Evolutionary conservation across 805 yeast species (phyloP).

Genomic region (Metschnikowia noctiluminum): DNA sequence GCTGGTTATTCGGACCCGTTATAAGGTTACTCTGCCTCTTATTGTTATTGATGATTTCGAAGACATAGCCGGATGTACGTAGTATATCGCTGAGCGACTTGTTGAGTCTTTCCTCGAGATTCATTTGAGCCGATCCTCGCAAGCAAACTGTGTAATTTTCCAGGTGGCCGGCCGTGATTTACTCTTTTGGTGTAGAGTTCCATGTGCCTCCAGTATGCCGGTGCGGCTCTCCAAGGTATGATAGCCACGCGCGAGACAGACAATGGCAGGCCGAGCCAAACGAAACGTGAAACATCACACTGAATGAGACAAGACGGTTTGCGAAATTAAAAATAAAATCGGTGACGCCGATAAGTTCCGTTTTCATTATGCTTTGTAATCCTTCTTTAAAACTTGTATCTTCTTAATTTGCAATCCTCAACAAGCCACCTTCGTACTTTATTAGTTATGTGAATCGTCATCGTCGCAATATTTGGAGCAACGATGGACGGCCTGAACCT

Average conservation of each 20-base stretch:
- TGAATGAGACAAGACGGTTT: no score
- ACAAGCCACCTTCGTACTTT: no score
- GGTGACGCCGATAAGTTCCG: no score
- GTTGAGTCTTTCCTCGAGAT: constrained; percentile 38
- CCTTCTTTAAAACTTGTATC: no score
- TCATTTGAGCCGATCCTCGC: constrained; percentile 21
- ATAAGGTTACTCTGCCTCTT: constrained; percentile 39
- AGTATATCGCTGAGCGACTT: constrained; percentile 40
- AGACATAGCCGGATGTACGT: constrained; percentile 41
- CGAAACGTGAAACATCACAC: no score
- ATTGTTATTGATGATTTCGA: constrained; percentile 40
- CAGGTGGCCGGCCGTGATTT: background rate
- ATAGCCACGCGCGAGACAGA: no score
- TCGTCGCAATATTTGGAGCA: no score
- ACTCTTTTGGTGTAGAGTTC: constrained; percentile 3
- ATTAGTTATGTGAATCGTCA: no score
- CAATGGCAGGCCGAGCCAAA: background rate
- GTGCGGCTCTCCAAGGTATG: background rate
- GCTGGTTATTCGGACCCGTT: constrained; percentile 41
- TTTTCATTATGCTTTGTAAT: no score
- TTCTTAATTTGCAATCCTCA: no score
- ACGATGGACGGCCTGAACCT: no score
- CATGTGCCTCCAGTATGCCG: constrained; percentile 8
- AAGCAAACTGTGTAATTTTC: background rate
- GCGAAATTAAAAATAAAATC: no score